Evolutionary conservation across 2,329 filamentous ascomycete genomes (phyloP), one percentile per base, ranked within the genome.

Genomic region (Arachnopeziza araneosa): DNA sequence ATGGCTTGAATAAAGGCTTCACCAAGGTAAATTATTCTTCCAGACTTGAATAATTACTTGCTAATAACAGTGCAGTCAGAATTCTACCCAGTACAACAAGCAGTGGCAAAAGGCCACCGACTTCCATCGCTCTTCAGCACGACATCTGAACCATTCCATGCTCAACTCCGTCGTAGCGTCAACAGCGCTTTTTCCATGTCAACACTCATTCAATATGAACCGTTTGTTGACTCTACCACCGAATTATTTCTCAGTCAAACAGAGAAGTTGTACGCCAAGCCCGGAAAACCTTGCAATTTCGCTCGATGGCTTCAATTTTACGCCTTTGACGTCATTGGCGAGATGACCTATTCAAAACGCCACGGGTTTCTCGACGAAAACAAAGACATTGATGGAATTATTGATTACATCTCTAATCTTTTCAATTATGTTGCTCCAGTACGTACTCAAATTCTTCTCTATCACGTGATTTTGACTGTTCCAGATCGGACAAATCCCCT

Each of bases 1-100:
- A 95, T 71, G 90, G 90, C 0, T 74, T 93, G 51, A 93, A 93
- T 72, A 93, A 93, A 73, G 89, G 89, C 0, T 89, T 91, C 66
- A 76, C 83, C 54, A 95, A 95, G 83, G 89, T 89, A 73, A 54
- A 72, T 63, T 3, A 12, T 9, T 30, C 22, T 36, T 55, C 4
- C 19, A 48, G 32, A 22, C 54, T 36, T 10, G 44, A 5, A 55
- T 49, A 10, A 2, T n/a, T n/a, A n/a, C 24, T 10, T 48, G 10
- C 48, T 60, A 17, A 60, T 22, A 30, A 3, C 19, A 50, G 10
- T 19, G 8, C 57, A 90, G 86, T 91, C 88, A 30, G 86, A 90
- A 64, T 93, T 93, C 71, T 93, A 93, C 69, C 83, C 88, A 0
- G 88, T 93, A 2, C 90, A 93, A 70, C 85, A 90, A 73, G 85